Percentiles rank a stretch among this genome's conserved stretches.
phyloP scores from a whole-genome alignment of 805 yeast genomes.

The Schwanniomyces vanrijiae region DNA sequence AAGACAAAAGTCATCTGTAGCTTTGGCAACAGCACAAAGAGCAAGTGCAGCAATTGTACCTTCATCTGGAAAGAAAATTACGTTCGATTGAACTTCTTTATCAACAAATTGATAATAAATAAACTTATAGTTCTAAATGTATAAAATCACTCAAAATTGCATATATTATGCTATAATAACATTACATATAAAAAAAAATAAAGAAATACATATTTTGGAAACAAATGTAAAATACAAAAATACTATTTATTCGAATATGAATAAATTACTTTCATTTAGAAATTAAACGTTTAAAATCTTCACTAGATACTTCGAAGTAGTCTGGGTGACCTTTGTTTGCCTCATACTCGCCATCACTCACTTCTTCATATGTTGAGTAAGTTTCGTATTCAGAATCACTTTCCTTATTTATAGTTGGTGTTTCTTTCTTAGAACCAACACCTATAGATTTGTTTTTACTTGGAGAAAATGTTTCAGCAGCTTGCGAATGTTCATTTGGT shows the following conservation, averaged over 20 bases:
- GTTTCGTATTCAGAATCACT: slow-evolving; percentile 17
- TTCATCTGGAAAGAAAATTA: slow-evolving; percentile 84
- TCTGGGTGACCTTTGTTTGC: slow-evolving; percentile 47
- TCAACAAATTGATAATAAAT: not conserved
- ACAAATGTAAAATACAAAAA: not conserved
- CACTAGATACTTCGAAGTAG: slow-evolving; percentile 40
- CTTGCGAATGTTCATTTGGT: not conserved
- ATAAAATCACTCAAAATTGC: not conserved
- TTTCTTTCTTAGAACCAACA: not conserved
- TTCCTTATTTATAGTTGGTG: not conserved
- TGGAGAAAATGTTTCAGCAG: not conserved
- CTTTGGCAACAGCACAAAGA: slow-evolving; percentile 85
- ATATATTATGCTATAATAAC: not conserved
- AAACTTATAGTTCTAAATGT: not conserved
- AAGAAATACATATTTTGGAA: not conserved
- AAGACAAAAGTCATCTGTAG: slow-evolving; percentile 75
- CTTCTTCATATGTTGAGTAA: slow-evolving; percentile 44
- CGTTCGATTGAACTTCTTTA: slow-evolving; percentile 48
- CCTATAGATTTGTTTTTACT: not conserved
- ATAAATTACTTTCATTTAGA: not conserved
- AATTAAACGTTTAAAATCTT: slow-evolving; percentile 17
- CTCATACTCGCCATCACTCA: slow-evolving; percentile 47
- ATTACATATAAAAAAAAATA: not conserved
- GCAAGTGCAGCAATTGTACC: slow-evolving; percentile 86
- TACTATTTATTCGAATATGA: not conserved